phyloP scores from a whole-genome alignment of 768 basidiomycete genomes.

The Russula lepida region DNA sequence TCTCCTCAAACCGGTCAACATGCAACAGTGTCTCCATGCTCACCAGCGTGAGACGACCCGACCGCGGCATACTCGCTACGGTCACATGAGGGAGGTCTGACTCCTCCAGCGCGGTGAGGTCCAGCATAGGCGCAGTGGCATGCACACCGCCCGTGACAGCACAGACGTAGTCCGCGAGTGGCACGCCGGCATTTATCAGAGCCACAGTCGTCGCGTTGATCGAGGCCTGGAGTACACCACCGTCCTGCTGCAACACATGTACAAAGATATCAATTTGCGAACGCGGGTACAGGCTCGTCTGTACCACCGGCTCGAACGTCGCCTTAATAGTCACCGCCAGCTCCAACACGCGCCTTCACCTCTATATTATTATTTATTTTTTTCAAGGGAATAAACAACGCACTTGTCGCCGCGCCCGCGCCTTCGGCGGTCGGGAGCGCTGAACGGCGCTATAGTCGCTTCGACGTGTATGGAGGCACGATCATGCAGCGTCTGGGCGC shows the following conservation, averaged over 20 bases:
- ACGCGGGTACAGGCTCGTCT: conserved; percentile 84
- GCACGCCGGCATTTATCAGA: conserved; percentile 82
- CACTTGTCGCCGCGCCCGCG: conserved; percentile 82
- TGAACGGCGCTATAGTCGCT: conserved; percentile 79
- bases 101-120: conserved; percentile 85
- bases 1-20: conserved; percentile 85
- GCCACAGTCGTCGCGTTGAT: conserved; percentile 95
- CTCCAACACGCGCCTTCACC: conserved; percentile 71
- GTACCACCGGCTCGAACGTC: conserved; percentile 94
- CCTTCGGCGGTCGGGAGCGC: conserved; percentile 70
- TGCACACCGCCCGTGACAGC: conserved; percentile 86
- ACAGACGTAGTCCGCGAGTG: conserved; percentile 84
- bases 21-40: conserved; percentile 93
- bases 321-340: conserved; percentile 80
- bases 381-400: conserved; percentile 13
- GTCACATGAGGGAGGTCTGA: conserved; percentile 82
- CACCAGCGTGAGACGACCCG: conserved; percentile 78
- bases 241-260: conserved; percentile 91
- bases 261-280: conserved; percentile 92
- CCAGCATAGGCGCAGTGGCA: conserved; percentile 71
- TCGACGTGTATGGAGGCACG: conserved; percentile 87
- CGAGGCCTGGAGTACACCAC: conserved; percentile 81
- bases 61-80: conserved; percentile 82
- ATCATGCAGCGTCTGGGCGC: conserved; percentile 77
- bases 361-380: background rate